phyloP scores from a whole-genome alignment of 1,139 yeast species.

The Debaryomycetaceae sp. region DNA sequence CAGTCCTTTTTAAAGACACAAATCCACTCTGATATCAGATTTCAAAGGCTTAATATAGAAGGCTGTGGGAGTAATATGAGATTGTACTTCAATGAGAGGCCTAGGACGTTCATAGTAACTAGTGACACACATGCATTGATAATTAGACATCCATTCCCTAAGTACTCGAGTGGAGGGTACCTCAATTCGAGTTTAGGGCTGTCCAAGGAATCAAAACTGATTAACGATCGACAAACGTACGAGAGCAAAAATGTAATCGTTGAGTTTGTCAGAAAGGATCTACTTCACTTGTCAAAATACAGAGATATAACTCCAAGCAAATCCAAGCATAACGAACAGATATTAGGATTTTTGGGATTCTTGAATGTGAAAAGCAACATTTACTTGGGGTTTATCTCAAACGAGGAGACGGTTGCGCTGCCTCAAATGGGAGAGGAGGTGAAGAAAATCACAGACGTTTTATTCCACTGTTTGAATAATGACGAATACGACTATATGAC shows the following conservation, averaged over 20 bases:
- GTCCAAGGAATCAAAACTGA: background rate
- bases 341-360: slow-evolving; percentile 61
- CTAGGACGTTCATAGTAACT: slow-evolving; percentile 54
- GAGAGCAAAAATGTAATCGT: slow-evolving; percentile 39
- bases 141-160: slow-evolving; percentile 44
- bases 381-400: slow-evolving; percentile 57
- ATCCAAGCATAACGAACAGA: slow-evolving; percentile 22
- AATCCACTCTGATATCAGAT: background rate
- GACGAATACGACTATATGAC: slow-evolving; percentile 48
- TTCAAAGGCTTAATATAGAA: background rate
- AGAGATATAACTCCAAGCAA: slow-evolving; percentile 37
- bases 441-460: slow-evolving; percentile 52
- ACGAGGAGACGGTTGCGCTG: slow-evolving; percentile 55
- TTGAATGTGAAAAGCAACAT: slow-evolving; percentile 51
- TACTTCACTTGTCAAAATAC: slow-evolving; percentile 37
- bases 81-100: slow-evolving; percentile 48
- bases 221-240: background rate
- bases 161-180: slow-evolving; percentile 24
- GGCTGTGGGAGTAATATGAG: slow-evolving; percentile 31
- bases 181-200: slow-evolving; percentile 1
- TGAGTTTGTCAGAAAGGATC: slow-evolving; percentile 42
- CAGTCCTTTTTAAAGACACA: background rate
- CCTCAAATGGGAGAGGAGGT: slow-evolving; percentile 55
- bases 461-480: slow-evolving; percentile 59
- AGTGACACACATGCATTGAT: slow-evolving; percentile 49